phyloP scores from a whole-genome alignment of 257 asterid species.

The Prunella vulgaris region DNA sequence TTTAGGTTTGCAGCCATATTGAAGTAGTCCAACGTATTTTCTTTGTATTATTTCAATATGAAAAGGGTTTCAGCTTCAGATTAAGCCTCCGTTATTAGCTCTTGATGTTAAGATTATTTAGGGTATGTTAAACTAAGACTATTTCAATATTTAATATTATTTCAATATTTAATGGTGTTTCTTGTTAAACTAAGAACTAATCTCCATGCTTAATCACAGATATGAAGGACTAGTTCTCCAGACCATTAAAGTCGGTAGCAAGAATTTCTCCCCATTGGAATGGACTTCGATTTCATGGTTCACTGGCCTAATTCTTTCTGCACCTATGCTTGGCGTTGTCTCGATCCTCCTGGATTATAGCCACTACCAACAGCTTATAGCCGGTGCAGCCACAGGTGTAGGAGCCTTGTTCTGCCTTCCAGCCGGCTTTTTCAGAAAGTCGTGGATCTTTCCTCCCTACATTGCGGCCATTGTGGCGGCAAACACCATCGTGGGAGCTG shows the following conservation, averaged over 20 bases:
- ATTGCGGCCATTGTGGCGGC: slow-evolving; percentile 64
- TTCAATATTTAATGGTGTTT: neutral
- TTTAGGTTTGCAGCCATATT: neutral
- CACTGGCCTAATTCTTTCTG: slow-evolving; percentile 62
- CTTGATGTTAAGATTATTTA: neutral
- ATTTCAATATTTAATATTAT: no score
- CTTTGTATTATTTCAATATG: neutral
- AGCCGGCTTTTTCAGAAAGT: slow-evolving; percentile 64
- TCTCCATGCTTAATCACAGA: slow-evolving; percentile 30
- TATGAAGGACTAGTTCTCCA: slow-evolving; percentile 49
- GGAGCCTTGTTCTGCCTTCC: slow-evolving; percentile 95
- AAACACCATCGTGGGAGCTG: slow-evolving; percentile 55
- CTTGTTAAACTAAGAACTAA: neutral
- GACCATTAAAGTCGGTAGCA: slow-evolving; percentile 41
- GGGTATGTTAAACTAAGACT: no score
- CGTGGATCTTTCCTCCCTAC: slow-evolving; percentile 81
- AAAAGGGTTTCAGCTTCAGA: neutral
- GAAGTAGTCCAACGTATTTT: neutral
- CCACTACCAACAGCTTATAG: slow-evolving; percentile 53
- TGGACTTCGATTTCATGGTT: slow-evolving; percentile 88
- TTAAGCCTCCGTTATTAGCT: neutral
- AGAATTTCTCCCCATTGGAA: slow-evolving; percentile 52
- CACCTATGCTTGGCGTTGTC: slow-evolving; percentile 55
- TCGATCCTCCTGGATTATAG: slow-evolving; percentile 69
- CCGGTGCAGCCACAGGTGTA: slow-evolving; percentile 63